phyloP scores from a whole-genome alignment of 257 asterid genomes.

The Gentiana straminea region DNA sequence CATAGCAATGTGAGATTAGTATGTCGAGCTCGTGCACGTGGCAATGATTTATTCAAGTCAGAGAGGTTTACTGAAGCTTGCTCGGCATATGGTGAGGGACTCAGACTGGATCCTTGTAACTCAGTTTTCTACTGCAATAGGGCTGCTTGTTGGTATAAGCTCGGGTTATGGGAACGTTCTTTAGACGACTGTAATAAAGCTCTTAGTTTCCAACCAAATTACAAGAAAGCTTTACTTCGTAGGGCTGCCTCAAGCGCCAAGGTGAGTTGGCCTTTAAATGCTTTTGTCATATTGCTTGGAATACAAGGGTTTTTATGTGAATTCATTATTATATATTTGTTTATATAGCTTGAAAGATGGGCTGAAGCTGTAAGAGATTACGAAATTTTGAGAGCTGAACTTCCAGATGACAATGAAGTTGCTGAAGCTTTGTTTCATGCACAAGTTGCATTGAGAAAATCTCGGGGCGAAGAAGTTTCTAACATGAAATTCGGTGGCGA shows the following conservation, averaged over 20 bases:
- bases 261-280: slow-evolving; percentile 26
- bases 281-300: background rate
- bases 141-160: slow-evolving; percentile 97
- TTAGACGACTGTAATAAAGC: slow-evolving; percentile 84
- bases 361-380: slow-evolving; percentile 84
- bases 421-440: slow-evolving; percentile 75
- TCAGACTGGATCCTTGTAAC: slow-evolving; percentile 60
- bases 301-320: background rate
- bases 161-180: slow-evolving; percentile 65
- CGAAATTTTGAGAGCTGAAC: slow-evolving; percentile 56
- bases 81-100: slow-evolving; percentile 88
- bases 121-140: slow-evolving; percentile 86
- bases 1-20: slow-evolving; percentile 51
- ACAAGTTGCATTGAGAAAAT: slow-evolving; percentile 60
- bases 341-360: slow-evolving; percentile 75
- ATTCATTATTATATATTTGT: background rate
- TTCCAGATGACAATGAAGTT: slow-evolving; percentile 57
- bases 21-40: slow-evolving; percentile 73
- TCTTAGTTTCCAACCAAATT: slow-evolving; percentile 60
- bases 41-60: slow-evolving; percentile 77
- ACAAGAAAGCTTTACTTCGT: slow-evolving; percentile 78
- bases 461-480: slow-evolving; percentile 67
- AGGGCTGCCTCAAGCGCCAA: slow-evolving; percentile 79
- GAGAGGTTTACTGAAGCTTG: slow-evolving; percentile 93
- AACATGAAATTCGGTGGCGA: slow-evolving; percentile 79